phyloP scores from a whole-genome alignment of 257 asterid species.

The Scutellaria barbata region DNA sequence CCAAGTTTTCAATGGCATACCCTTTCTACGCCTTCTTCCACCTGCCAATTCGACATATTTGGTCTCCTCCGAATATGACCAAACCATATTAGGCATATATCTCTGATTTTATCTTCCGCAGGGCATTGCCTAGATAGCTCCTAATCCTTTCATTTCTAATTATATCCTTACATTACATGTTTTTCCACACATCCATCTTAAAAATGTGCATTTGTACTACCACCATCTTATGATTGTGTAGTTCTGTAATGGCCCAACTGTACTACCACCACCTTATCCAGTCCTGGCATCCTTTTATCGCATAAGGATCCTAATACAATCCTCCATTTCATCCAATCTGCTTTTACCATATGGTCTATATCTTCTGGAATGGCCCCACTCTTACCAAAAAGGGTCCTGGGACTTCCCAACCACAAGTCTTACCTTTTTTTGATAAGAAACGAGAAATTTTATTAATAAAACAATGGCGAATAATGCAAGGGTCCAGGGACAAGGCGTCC shows the following conservation, averaged over 20 bases:
- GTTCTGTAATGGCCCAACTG: not conserved
- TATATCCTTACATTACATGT: not conserved
- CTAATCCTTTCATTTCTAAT: not conserved
- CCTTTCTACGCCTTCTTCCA: not conserved
- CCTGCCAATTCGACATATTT: not conserved
- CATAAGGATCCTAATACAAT: not conserved
- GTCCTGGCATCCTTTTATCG: not conserved
- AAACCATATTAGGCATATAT: too few species aligned
- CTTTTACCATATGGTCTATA: not conserved
- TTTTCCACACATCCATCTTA: conserved; percentile 6
- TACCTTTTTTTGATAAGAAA: too few species aligned
- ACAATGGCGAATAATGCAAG: too few species aligned
- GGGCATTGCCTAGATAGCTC: not conserved
- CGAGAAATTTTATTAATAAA: too few species aligned
- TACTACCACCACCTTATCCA: too few species aligned
- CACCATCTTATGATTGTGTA: too few species aligned
- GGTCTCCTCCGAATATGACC: too few species aligned
- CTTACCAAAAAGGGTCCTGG: not conserved
- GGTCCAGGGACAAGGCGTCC: too few species aligned
- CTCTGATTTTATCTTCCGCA: too few species aligned
- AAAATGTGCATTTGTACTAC: not conserved
- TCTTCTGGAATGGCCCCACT: not conserved
- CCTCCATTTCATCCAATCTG: not conserved
- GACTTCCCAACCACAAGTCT: not conserved
- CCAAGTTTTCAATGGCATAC: not conserved